Base-by-base conservation (phyloP, 805 yeast species). In the Wickerhamiella musiphila region DNA sequence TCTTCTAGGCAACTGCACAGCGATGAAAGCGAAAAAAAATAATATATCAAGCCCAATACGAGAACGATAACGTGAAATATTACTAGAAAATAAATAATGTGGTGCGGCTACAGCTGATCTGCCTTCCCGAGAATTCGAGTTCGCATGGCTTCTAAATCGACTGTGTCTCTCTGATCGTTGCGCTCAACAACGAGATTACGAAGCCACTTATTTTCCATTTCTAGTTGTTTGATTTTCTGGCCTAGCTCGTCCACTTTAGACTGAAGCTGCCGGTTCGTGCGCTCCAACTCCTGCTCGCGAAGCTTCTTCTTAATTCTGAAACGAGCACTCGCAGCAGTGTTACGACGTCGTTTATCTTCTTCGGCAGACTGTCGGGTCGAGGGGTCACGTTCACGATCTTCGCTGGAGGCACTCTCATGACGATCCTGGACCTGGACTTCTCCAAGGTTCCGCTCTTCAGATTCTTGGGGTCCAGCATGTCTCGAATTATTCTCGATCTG, bases 251-350 rank as follows among this genome's bases (percentile, higher is more conserved):
- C 56, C 11, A 84, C 73, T 38, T 68, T 56, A 20, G 78, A 84
- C 44, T 70, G 72, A 44, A 86, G 61, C 37, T 77, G 84, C 44
- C 69, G 68, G 13, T 84, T 66, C 36, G 66, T 70, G 37, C 72
- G 62, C 55, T 84, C 94, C 73, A 86, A 68, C 51, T 84, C 86
- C 56, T 78, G 90, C 57, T 86, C 95, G 53, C 81, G 78, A 56
- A 77, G 48, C 65, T 86, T 84, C 70, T 79, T 83, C 66, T 81
- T 82, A 50, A 82, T 69, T 41, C 98, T 66, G 62, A 86, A 86
- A 38, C 96, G 64, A 4, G 95, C 95, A 14, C 86, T 73, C 1
- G 98, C 96, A 1, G 90, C 94, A 1, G 94, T 83, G 56, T 83
- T 84, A 45, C 92, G 67, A 41, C 77, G 70, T 39, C 93, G 67